phyloP scores from a whole-genome alignment of 2,329 filamentous ascomycete species.

The Botrytis sinoallii region DNA sequence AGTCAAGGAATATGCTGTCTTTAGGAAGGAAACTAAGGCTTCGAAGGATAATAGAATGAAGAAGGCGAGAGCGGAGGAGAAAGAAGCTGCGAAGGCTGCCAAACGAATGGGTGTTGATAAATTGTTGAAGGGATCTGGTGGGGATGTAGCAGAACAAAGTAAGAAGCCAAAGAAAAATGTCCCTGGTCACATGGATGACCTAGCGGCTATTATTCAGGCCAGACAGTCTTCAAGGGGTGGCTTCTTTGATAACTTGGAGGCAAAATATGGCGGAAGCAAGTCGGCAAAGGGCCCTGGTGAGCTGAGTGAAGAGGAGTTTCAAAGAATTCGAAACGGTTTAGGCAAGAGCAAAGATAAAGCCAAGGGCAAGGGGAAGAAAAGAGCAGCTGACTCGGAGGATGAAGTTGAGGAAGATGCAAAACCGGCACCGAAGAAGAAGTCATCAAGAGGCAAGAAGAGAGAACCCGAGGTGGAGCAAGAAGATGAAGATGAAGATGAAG shows the following conservation, averaged over 20 bases:
- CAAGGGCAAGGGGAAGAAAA: slow-evolving; percentile 34
- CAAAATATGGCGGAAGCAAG: slow-evolving; percentile 67
- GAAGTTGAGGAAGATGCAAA: slow-evolving; percentile 15
- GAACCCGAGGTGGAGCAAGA: slow-evolving; percentile 4
- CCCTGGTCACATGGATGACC: slow-evolving; percentile 45
- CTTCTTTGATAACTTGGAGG: slow-evolving; percentile 65
- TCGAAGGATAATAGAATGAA: slow-evolving; percentile 57
- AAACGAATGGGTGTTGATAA: slow-evolving; percentile 73
- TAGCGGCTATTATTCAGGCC: slow-evolving; percentile 73
- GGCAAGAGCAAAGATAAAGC: slow-evolving; percentile 1
- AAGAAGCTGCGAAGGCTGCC: slow-evolving; percentile 72
- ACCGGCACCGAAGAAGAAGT: slow-evolving; percentile 1
- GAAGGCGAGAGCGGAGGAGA: slow-evolving; percentile 57
- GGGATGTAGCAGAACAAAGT: slow-evolving; percentile 42
- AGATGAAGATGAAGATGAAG: neutral
- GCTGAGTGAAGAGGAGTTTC: slow-evolving; percentile 59
- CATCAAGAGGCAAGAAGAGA: slow-evolving; percentile 8
- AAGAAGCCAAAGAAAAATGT: slow-evolving; percentile 45
- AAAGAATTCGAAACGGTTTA: slow-evolving; percentile 30
- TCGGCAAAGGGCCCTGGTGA: slow-evolving; percentile 56
- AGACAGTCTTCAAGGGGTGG: slow-evolving; percentile 68
- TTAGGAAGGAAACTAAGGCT: slow-evolving; percentile 69
- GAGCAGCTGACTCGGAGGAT: slow-evolving; percentile 13
- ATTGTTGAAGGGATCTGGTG: slow-evolving; percentile 48
- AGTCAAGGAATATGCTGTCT: slow-evolving; percentile 64